Conservation (phyloP, 2,329 filamentous ascomycete genomes). For the Ramichloridium luteum region DNA sequence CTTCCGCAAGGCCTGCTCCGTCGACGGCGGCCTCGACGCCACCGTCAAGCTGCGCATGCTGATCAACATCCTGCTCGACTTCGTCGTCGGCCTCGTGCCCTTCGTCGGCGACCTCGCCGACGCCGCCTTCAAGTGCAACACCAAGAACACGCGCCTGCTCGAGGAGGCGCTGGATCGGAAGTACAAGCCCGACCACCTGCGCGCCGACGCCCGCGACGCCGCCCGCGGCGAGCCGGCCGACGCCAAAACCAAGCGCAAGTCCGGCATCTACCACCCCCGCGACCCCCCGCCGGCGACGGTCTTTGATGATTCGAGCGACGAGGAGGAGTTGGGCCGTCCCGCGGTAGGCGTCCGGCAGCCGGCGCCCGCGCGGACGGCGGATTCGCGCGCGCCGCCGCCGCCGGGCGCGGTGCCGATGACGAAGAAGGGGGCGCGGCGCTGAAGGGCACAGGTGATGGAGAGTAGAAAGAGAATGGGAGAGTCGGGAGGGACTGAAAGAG, state of each 20-base stretch:
- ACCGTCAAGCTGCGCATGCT: slow-evolving; percentile 59
- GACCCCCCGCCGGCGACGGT: slow-evolving; percentile 34
- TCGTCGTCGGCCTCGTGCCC: slow-evolving; percentile 60
- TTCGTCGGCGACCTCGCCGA: slow-evolving; percentile 66
- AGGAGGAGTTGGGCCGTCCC: slow-evolving; percentile 15
- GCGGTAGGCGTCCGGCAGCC: background rate
- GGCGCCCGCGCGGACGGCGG: too few species aligned
- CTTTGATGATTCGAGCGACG: slow-evolving; percentile 34
- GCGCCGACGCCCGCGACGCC: slow-evolving; percentile 17
- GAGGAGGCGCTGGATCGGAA: slow-evolving; percentile 57
- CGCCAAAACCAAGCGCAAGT: slow-evolving; percentile 23
- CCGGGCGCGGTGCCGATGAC: too few species aligned
- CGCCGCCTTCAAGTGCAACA: slow-evolving; percentile 62
- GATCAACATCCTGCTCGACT: slow-evolving; percentile 64
- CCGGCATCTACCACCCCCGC: slow-evolving; percentile 22
- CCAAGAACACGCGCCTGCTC: slow-evolving; percentile 58
- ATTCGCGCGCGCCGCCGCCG: too few species aligned
- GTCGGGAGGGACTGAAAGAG: too few species aligned
- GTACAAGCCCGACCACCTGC: slow-evolving; percentile 38
- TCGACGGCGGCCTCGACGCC: slow-evolving; percentile 63
- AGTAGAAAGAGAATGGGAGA: too few species aligned
- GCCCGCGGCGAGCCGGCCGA: slow-evolving; percentile 19
- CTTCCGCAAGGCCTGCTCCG: slow-evolving; percentile 55
- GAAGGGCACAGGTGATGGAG: too few species aligned
- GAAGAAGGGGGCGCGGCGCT: too few species aligned